Percentiles rank a stretch among this genome's conserved stretches.
phyloP scores from a whole-genome alignment of 148 eudicot genomes.

The Fagopyrum tataricum region DNA sequence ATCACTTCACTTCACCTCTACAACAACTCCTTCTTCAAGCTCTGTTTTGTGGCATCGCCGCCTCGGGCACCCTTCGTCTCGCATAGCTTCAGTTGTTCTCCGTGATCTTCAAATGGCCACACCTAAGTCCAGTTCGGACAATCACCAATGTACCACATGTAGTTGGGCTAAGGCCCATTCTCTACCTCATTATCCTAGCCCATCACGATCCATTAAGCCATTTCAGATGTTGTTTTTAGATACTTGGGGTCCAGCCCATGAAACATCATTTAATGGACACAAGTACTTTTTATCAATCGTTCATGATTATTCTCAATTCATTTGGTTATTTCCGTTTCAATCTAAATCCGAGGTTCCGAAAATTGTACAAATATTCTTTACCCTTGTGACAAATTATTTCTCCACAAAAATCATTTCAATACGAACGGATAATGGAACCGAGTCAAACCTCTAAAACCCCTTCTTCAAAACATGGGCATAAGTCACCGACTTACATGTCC shows the following conservation, averaged over 20 bases:
- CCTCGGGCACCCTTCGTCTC: not conserved
- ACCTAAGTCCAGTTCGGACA: no score
- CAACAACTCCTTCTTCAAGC: not conserved
- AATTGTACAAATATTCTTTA: not conserved
- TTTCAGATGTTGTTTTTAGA: not conserved
- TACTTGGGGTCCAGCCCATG: not conserved
- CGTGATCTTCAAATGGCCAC: not conserved
- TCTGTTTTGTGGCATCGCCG: not conserved
- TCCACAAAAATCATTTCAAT: not conserved
- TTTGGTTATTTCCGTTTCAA: not conserved
- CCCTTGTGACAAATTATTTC: not conserved
- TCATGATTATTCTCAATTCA: not conserved
- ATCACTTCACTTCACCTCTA: no score
- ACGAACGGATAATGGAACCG: not conserved
- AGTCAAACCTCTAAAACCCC: not conserved
- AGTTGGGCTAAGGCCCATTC: not conserved
- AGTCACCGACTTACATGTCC: not conserved
- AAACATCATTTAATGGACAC: not conserved
- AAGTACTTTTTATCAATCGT: not conserved
- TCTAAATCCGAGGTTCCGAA: not conserved
- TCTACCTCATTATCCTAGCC: not conserved
- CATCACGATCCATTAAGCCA: not conserved
- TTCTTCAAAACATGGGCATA: not conserved
- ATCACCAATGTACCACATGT: not conserved
- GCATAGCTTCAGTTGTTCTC: not conserved